A percentile compares a stretch with the other conserved stretches of the same genome.
These are phyloP conservation scores for Pseudocercospora pini-densiflorae DNA, from an alignment of 2,329 filamentous ascomycete species.

Conservation along the genomic window DNA sequence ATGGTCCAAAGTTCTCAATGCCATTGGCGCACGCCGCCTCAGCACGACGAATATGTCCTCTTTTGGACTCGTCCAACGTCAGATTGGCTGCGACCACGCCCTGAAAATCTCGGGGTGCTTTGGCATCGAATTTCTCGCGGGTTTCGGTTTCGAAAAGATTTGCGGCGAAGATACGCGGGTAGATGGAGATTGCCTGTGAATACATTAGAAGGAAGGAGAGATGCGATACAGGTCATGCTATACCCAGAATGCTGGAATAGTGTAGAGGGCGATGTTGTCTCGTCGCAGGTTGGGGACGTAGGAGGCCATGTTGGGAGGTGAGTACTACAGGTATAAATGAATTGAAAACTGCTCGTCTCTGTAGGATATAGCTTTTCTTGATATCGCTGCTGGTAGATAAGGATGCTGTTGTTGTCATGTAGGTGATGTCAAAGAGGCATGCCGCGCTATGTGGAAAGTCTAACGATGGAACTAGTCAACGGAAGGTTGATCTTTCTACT, in stretches of 20 bases:
- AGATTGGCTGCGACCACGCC: constrained; percentile 35
- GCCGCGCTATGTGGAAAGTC: background rate
- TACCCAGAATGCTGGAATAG: constrained; percentile 39
- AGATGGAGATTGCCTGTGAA: constrained; percentile 35
- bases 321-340: background rate
- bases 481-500: background rate
- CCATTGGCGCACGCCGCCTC: constrained; percentile 46
- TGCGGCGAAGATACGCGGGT: constrained; percentile 42
- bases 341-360: background rate
- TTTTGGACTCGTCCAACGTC: constrained; percentile 40
- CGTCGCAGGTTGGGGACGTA: constrained; percentile 28
- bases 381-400: background rate
- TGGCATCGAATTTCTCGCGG: constrained; percentile 33
- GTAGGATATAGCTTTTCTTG: background rate
- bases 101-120: constrained; percentile 38
- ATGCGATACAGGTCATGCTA: constrained; percentile 23
- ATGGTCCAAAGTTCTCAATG: constrained; percentile 47
- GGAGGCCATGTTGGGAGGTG: constrained; percentile 1
- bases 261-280: constrained; percentile 38
- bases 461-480: background rate
- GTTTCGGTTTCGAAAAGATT: constrained; percentile 24
- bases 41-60: constrained; percentile 41
- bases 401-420: background rate
- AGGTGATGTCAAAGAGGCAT: background rate
- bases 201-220: constrained; percentile 27